A percentile compares a stretch with the other conserved stretches of the same genome.
Conservation (phyloP, 176 grass and related monocot species). For the Themeda triandra region DNA sequence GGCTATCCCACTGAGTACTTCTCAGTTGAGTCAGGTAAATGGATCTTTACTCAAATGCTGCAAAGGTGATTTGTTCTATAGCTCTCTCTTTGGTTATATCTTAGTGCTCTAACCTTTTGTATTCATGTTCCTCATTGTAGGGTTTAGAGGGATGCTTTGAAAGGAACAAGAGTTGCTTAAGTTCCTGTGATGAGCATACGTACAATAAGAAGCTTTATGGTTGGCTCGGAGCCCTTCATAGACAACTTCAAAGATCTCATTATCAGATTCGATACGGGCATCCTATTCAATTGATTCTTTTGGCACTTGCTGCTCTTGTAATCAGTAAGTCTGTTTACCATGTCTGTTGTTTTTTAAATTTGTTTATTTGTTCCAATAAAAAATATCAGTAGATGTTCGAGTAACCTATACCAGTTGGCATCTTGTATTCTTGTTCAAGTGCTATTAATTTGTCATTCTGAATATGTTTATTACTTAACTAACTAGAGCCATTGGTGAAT, state of each 20-base stretch:
- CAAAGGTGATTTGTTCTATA: slow-evolving; percentile 5
- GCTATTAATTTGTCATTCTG: not conserved
- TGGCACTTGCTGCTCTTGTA: slow-evolving; percentile 33
- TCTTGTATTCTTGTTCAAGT: not conserved
- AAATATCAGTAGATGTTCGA: not conserved
- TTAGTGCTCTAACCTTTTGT: slow-evolving; percentile 7
- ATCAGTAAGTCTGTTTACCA: slow-evolving; percentile 39
- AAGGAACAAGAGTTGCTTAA: slow-evolving; percentile 63
- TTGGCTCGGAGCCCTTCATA: slow-evolving; percentile 61
- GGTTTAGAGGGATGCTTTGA: slow-evolving; percentile 56
- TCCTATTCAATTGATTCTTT: slow-evolving; percentile 41
- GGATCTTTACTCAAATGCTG: slow-evolving; percentile 13
- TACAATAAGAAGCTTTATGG: slow-evolving; percentile 75
- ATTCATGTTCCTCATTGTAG: slow-evolving; percentile 12
- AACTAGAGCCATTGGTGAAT: not conserved
- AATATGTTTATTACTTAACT: not conserved
- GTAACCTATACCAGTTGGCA: not conserved
- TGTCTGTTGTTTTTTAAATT: not conserved
- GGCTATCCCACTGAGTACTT: slow-evolving; percentile 53
- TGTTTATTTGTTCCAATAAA: not conserved
- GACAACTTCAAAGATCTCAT: slow-evolving; percentile 69
- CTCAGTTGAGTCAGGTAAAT: slow-evolving; percentile 54
- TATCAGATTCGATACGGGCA: slow-evolving; percentile 72
- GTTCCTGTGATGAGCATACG: slow-evolving; percentile 43
- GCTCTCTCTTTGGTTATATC: slow-evolving; percentile 1